Conservation (phyloP, 1,284 basidiomycete species). For the Golubevia sp. region DNA sequence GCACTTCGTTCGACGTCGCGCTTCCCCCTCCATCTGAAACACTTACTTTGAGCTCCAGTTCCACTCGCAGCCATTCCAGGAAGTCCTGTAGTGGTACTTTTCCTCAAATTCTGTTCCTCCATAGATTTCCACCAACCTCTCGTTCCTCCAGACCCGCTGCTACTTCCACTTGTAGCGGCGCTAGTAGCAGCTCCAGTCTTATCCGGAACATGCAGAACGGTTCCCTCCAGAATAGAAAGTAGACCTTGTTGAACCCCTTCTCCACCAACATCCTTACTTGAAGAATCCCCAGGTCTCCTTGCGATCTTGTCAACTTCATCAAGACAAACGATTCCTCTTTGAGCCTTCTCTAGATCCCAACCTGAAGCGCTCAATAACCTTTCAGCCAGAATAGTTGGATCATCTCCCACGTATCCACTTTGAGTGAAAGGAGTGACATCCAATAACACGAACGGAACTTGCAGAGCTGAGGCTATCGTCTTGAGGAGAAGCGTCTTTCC, state of each 20-base stretch:
- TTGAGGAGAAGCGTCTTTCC: constrained; percentile 38
- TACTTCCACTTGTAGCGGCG: too few relatives aligned
- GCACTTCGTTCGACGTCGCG: too few relatives aligned
- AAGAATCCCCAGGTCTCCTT: constrained; percentile 66
- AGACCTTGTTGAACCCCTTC: constrained; percentile 94
- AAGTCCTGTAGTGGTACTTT: neutral
- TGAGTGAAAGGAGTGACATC: constrained; percentile 41
- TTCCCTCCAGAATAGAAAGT: constrained; percentile 89
- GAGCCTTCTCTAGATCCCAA: constrained; percentile 23
- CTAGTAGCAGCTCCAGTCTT: constrained; percentile 64
- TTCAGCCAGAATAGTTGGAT: constrained; percentile 34
- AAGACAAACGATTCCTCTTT: constrained; percentile 79
- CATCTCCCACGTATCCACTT: constrained; percentile 46
- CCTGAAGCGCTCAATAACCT: constrained; percentile 24
- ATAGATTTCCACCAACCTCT: neutral
- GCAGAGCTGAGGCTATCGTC: constrained; percentile 30
- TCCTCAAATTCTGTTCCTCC: neutral
- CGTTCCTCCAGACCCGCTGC: too few relatives aligned
- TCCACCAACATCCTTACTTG: constrained; percentile 87
- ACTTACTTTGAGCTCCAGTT: too few relatives aligned
- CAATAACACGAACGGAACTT: constrained; percentile 38
- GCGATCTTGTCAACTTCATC: constrained; percentile 95
- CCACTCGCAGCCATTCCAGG: neutral
- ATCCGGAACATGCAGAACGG: constrained; percentile 74
- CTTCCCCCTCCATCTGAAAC: too few relatives aligned